Base-by-base conservation (phyloP, 2,329 filamentous ascomycete species). In the Fusarium newnesense region DNA sequence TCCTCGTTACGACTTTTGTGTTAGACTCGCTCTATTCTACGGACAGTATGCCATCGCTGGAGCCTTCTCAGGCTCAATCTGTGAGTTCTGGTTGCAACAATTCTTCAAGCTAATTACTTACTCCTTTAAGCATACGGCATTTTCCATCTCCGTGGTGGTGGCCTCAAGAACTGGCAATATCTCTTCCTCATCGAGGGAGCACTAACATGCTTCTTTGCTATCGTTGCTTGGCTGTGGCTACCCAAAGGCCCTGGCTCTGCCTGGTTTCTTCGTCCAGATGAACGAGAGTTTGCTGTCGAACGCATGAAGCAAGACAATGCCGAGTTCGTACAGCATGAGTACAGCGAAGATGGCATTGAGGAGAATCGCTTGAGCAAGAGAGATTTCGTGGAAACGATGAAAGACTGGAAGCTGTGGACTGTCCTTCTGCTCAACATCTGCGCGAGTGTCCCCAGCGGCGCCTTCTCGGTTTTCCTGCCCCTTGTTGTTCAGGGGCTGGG, bases 151-250 rank as follows among this genome's bases (percentile, higher is more conserved):
- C 69, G 68, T 43, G 34, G 64, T 15, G 70, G 77, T 5, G 42
- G 54, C 21, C 73, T 91, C 6, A 87, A 85, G 34, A 90, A 90
- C 18, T 93, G 90, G 90, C 83, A 89, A 15, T 91, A 89, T 89
- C 83, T 92, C 1, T 93, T 93, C 80, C 90, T 93, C 53, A 88
- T 93, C n/a, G 91, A 93, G 77, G 91, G 91, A 13, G 81, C 84
- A 7, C 84, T 80, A 2, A 80, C 79, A 24, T 78, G 77, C 37
- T 60, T 78, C 40, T 66, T 80, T 43, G 78, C 77, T n/a, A 18
- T 75, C 37, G n/a, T 76, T 32, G 70, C 76, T 32, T 78, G 76
- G 76, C 19, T 69, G 37, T 78, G 76, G 75, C 64, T 78, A 12
- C 76, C 76, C 26, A 72, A 46, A 28, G 75, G 75, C 3, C 76